Conservation (phyloP, 2,329 filamentous ascomycete species). For the Juglanconis juglandina region DNA sequence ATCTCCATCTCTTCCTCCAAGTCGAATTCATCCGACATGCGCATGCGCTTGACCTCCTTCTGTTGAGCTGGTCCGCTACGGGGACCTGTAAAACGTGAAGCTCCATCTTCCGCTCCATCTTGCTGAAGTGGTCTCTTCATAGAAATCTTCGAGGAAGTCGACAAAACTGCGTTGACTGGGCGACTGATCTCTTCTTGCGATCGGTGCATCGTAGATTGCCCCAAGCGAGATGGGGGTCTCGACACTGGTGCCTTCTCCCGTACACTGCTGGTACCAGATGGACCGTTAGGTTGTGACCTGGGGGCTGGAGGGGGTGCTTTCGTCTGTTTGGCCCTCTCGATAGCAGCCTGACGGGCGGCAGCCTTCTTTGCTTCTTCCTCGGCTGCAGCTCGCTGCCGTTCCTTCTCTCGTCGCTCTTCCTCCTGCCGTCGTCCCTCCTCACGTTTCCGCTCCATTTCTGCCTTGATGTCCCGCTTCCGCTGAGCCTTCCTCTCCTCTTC, state of each 20-base stretch:
- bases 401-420: conserved; percentile 56
- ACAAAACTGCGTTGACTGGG: conserved; percentile 56
- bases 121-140: conserved; percentile 72
- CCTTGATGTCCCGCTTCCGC: conserved; percentile 76
- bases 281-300: conserved; percentile 51
- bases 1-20: conserved; percentile 52
- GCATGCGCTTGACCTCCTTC: conserved; percentile 74
- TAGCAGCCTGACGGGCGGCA: conserved; percentile 59
- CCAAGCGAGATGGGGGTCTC: conserved; percentile 57
- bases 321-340: conserved; percentile 64
- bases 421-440: conserved; percentile 65
- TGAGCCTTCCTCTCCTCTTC: conserved; percentile 78
- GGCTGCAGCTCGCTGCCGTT: conserved; percentile 51
- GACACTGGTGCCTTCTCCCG: conserved; percentile 32
- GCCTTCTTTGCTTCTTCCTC: conserved; percentile 63
- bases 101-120: conserved; percentile 56
- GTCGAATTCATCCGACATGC: conserved; percentile 70
- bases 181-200: conserved; percentile 59
- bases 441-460: conserved; percentile 75
- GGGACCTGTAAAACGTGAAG: conserved; percentile 42
- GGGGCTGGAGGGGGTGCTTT: conserved; percentile 59
- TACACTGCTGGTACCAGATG: conserved; percentile 41
- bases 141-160: conserved; percentile 62
- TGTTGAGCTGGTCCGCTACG: conserved; percentile 62
- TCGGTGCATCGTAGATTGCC: conserved; percentile 45